Evolutionary conservation across 1,284 basidiomycete species (phyloP), one percentile per base, ranked within the genome.

Genomic region (Pseudozyma tsukubaensis): DNA sequence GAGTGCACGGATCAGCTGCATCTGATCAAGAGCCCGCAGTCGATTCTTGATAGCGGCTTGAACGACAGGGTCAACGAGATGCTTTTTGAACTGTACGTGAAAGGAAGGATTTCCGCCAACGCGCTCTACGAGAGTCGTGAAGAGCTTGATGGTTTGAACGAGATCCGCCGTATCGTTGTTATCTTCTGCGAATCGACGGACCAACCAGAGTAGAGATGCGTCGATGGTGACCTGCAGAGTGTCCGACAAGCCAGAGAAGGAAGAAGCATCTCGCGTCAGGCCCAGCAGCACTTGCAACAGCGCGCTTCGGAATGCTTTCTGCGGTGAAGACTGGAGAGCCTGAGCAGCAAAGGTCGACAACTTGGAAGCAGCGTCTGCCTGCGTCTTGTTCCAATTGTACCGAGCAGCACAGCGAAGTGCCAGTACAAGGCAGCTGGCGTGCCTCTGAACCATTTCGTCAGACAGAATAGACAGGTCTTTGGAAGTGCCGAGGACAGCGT

Each of bases 11-110:
- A 88, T 86, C 13, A 95, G 86, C 0, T 85, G 77, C 7, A 93
- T 77, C 9, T 87, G 88, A 11, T 76, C 70, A 0, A 76, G 43
- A 48, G 88, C 86, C 0, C 85, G 79, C 12, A 94, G 84, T 14
- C 89, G 87, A 66, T 89, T 87, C 75, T 91, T 90, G 39, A 92
- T 86, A 2, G 89, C 87, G 0, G 89, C 89, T 7, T 88, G 88
- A 37, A 96, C 80, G 24, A 94, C 85, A 0, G 92, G 91, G 66
- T 97, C 94, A 0, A 89, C 90, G 8, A 91, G 84, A 72, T 91
- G 88, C 1, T 87, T 74, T 69, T 90, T 91, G 39, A 90, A 84
- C 45, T 67, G 64, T n/a, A 76, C 19, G 5, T 44, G 14, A 6
- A 63, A n/a, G 1, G 39, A 11, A 0, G 44, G 9, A 36, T 51